Percentiles rank a stretch among this genome's conserved stretches.
These are phyloP conservation scores for Dryas integrifolia DNA, from an alignment of 331 rosid species.

Conservation along the genomic window DNA sequence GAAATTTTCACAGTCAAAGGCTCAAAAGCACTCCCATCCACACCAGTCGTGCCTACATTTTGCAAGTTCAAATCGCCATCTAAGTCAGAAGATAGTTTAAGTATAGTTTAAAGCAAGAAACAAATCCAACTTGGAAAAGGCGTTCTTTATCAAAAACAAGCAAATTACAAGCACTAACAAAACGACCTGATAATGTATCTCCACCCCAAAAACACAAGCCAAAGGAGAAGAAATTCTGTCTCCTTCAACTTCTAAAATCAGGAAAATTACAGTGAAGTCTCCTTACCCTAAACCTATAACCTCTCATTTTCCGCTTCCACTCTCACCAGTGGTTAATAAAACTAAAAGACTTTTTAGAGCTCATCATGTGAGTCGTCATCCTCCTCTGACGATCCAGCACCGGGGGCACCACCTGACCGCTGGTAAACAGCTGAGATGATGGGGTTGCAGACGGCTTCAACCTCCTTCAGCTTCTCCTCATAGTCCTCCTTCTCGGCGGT, in stretches of 20 bases:
- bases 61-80: no score
- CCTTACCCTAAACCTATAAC: slow-evolving; percentile 36
- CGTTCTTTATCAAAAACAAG: slow-evolving; percentile 9
- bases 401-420: slow-evolving; percentile 80
- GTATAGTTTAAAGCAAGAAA: no score
- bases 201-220: slow-evolving; percentile 39
- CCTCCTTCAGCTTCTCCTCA: slow-evolving; percentile 90
- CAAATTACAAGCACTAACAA: slow-evolving; percentile 33
- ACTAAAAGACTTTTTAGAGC: slow-evolving; percentile 43
- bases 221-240: slow-evolving; percentile 20
- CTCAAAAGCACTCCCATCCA: no score
- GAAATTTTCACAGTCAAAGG: no score
- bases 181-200: slow-evolving; percentile 21
- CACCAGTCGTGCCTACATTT: no score
- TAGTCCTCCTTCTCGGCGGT: slow-evolving; percentile 80
- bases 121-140: not conserved
- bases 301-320: slow-evolving; percentile 16
- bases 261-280: slow-evolving; percentile 44
- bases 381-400: slow-evolving; percentile 34
- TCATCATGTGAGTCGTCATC: slow-evolving; percentile 79
- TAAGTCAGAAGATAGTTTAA: no score
- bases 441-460: slow-evolving; percentile 88
- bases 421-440: slow-evolving; percentile 75
- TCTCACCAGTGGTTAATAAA: slow-evolving; percentile 3
- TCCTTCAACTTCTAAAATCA: slow-evolving; percentile 28